These are phyloP conservation scores for Skeletonema tropicum DNA, from an alignment of 108 stramenopile genomes.

Conservation along the genomic window DNA sequence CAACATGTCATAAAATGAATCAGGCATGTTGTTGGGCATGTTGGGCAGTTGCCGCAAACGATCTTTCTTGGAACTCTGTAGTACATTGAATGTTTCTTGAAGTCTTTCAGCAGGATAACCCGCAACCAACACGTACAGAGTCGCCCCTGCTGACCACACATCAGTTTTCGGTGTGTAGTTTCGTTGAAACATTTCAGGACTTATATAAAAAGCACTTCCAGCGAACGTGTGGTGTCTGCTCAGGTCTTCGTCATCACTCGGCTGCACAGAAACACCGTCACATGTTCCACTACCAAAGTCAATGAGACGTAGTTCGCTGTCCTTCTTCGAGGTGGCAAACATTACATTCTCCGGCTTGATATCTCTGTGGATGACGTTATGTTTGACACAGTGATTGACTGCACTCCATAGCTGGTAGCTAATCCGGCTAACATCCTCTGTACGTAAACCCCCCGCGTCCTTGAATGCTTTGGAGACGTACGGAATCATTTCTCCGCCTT, in stretches of 20 bases:
- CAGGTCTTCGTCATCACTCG: constrained; percentile 10
- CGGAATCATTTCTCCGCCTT: constrained; percentile 88
- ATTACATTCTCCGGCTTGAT: constrained; percentile 74
- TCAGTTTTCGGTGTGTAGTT: constrained; percentile 59
- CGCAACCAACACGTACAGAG: constrained; percentile 83
- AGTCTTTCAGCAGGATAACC: constrained; percentile 77
- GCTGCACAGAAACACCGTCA: constrained; percentile 18
- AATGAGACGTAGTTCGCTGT: constrained; percentile 71
- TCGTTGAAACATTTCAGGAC: constrained; percentile 82
- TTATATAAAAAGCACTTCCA: constrained; percentile 85
- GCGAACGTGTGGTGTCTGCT: constrained; percentile 75
- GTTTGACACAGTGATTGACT: constrained; percentile 73
- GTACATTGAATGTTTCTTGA: constrained; percentile 75
- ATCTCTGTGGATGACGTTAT: constrained; percentile 73
- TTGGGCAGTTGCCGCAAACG: constrained; percentile 66
- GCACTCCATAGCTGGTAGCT: constrained; percentile 77
- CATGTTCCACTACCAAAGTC: constrained; percentile 85
- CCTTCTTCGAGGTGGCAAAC: constrained; percentile 55
- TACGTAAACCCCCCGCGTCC: constrained; percentile 55
- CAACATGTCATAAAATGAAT: constrained; percentile 72
- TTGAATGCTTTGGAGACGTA: constrained; percentile 50
- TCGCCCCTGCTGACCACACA: constrained; percentile 77
- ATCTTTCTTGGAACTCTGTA: constrained; percentile 49
- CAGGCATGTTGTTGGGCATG: constrained; percentile 79
- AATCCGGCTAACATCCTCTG: constrained; percentile 86